These are phyloP conservation scores for Alternaria gaisen DNA, from an alignment of 2,329 filamentous ascomycete species.

Conservation along the genomic window DNA sequence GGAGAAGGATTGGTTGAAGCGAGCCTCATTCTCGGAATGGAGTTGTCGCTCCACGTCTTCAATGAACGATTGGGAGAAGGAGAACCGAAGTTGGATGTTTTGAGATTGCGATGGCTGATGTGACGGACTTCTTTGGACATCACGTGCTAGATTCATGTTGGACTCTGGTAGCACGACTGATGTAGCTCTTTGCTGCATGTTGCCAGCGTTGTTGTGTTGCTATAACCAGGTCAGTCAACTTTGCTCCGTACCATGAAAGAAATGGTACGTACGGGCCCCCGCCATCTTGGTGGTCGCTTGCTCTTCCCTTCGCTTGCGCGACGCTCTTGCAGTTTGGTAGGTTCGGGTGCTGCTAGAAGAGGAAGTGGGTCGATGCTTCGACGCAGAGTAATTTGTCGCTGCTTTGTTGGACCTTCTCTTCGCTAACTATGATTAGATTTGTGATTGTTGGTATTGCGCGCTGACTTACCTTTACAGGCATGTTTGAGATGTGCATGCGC, in stretches of 20 bases:
- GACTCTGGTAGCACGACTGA: conserved; percentile 1
- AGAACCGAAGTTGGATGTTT: conserved; percentile 27
- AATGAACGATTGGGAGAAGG: conserved; percentile 14
- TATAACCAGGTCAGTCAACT: neutral
- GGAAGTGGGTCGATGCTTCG: conserved; percentile 7
- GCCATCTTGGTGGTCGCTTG: conserved; percentile 18
- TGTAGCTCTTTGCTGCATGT: neutral
- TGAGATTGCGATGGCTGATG: conserved; percentile 3
- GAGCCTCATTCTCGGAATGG: neutral
- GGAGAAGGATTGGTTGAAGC: conserved; percentile 17
- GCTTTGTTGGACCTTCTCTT: conserved; percentile 8
- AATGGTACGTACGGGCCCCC: conserved; percentile 8
- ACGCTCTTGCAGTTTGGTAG: conserved; percentile 5
- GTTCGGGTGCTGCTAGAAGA: neutral
- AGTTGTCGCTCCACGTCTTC: conserved; percentile 3
- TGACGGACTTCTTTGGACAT: neutral
- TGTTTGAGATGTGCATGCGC: neutral
- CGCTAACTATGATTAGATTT: neutral
- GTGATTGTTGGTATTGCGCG: neutral
- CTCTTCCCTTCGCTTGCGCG: conserved; percentile 5
- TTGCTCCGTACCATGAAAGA: too few relatives aligned
- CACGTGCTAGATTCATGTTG: neutral
- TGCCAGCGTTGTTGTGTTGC: neutral
- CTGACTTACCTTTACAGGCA: conserved; percentile 16
- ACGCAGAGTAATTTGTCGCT: conserved; percentile 5